These are phyloP conservation scores for Ramaria rubella DNA, from an alignment of 768 basidiomycete genomes.

Conservation along the genomic window DNA sequence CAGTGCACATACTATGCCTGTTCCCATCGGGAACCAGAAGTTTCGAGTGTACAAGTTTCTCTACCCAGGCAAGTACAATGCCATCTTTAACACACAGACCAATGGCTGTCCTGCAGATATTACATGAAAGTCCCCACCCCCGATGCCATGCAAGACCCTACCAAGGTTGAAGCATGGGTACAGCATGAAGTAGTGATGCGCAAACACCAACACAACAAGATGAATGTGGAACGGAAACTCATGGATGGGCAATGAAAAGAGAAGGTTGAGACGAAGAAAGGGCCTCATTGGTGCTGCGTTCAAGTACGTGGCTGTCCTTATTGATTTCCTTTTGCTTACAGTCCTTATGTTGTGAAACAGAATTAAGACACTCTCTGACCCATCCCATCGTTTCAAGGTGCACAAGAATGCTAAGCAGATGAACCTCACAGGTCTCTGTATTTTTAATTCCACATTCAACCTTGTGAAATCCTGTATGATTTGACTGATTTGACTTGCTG, in stretches of 20 bases:
- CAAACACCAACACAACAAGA: slow-evolving; percentile 84
- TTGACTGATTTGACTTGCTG: too few species aligned
- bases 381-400: slow-evolving; percentile 92
- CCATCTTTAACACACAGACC: slow-evolving; percentile 94
- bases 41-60: slow-evolving; percentile 95
- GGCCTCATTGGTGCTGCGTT: slow-evolving; percentile 80
- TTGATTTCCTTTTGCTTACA: neutral
- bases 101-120: slow-evolving; percentile 76
- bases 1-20: slow-evolving; percentile 56
- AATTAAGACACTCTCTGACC: slow-evolving; percentile 81
- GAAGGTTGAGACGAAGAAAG: slow-evolving; percentile 78
- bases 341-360: slow-evolving; percentile 31
- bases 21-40: slow-evolving; percentile 90
- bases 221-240: slow-evolving; percentile 87
- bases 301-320: slow-evolving; percentile 54
- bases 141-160: slow-evolving; percentile 96
- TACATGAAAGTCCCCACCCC: slow-evolving; percentile 92
- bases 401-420: slow-evolving; percentile 93
- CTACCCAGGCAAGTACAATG: slow-evolving; percentile 88
- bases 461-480: too few species aligned
- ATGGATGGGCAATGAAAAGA: slow-evolving; percentile 85
- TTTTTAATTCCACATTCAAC: slow-evolving; percentile 84
- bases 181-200: slow-evolving; percentile 88
- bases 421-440: slow-evolving; percentile 79
- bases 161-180: slow-evolving; percentile 93